Evolutionary conservation across 2,329 filamentous ascomycete species (phyloP).

Genomic region (Pseudofabraea citricarpa): DNA sequence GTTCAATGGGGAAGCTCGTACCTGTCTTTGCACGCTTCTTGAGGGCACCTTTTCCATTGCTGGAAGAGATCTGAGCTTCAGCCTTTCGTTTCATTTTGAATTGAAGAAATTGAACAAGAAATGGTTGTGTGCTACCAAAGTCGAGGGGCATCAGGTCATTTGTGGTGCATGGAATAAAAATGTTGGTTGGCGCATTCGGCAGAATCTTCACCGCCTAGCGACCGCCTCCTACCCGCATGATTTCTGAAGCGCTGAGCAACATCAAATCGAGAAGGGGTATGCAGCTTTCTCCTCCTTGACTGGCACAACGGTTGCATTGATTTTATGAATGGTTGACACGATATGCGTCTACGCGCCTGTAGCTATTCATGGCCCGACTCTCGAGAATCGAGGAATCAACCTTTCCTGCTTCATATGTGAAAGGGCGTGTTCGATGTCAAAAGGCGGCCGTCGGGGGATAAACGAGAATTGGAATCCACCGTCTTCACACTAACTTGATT

Average conservation of each 20-base stretch:
- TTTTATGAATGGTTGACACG: conserved; percentile 8
- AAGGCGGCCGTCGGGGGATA: too few species aligned
- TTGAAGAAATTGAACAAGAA: conserved; percentile 2
- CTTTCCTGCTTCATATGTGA: too few species aligned
- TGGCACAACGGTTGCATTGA: conserved; percentile 8
- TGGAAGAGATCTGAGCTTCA: conserved; percentile 37
- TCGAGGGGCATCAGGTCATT: conserved; percentile 3
- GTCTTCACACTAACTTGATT: too few species aligned
- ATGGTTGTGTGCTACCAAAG: neutral
- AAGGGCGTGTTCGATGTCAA: too few species aligned
- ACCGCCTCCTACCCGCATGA: conserved; percentile 12
- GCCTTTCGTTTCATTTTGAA: conserved; percentile 57
- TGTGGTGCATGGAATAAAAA: neutral
- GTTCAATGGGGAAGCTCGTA: conserved; percentile 22
- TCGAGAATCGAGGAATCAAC: too few species aligned
- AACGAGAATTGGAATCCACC: too few species aligned
- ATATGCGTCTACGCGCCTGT: conserved; percentile 20
- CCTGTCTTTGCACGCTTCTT: conserved; percentile 48
- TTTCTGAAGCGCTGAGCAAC: conserved; percentile 16
- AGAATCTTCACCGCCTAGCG: conserved; percentile 2
- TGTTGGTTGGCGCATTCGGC: neutral
- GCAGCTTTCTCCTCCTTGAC: conserved; percentile 7
- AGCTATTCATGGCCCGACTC: too few species aligned
- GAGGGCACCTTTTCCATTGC: conserved; percentile 31
- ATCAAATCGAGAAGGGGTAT: conserved; percentile 14